Evolutionary conservation across 1,284 basidiomycete species (phyloP).

Genomic region (Pascua sp.): DNA sequence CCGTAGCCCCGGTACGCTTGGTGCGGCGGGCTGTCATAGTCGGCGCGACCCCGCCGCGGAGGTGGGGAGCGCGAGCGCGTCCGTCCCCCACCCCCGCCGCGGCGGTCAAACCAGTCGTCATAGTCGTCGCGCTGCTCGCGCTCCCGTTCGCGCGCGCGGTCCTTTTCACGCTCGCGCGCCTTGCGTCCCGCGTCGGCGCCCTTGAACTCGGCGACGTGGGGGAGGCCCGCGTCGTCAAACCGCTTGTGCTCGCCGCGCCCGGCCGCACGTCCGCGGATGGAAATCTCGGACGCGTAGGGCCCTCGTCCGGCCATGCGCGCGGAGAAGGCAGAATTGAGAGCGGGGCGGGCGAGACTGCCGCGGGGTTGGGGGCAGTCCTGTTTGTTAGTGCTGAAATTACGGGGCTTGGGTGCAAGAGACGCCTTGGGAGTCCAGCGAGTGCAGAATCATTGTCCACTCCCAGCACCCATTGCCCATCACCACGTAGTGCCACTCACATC

Average conservation of each 20-base stretch:
- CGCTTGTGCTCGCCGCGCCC: conserved; percentile 21
- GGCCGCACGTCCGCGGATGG: not conserved
- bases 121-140: conserved; percentile 4
- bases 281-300: conserved; percentile 56
- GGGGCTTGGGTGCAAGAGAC: too few species aligned
- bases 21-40: not conserved
- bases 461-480: too few species aligned
- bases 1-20: not conserved
- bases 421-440: too few species aligned
- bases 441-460: too few species aligned
- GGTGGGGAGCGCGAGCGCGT: not conserved
- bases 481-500: conserved; percentile 64
- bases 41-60: not conserved
- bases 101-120: not conserved
- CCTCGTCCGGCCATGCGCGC: conserved; percentile 64
- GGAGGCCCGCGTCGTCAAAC: conserved; percentile 21
- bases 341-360: conserved; percentile 55
- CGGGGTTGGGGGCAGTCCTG: conserved; percentile 68
- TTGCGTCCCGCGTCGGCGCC: conserved; percentile 31
- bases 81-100: not conserved
- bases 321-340: conserved; percentile 72
- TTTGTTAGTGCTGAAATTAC: not conserved
- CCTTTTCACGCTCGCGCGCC: conserved; percentile 24
- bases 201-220: conserved; percentile 11
- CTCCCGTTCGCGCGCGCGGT: conserved; percentile 17